A percentile compares a stretch with the other conserved stretches of the same genome.
Conservation (phyloP, 768 basidiomycete species). For the Pulveroboletus frians region DNA sequence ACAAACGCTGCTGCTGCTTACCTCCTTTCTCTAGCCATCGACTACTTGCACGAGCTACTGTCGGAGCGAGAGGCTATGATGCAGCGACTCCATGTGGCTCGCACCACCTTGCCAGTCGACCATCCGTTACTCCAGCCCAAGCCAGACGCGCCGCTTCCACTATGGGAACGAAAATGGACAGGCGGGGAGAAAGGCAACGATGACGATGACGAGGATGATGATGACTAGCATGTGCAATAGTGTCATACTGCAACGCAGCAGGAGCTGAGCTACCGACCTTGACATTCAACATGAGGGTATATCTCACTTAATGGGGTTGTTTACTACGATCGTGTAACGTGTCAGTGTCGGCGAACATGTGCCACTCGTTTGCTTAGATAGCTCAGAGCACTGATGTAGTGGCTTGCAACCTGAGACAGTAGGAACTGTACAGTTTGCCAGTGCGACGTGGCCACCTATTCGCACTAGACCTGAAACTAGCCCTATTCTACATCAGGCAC, state of each 20-base stretch:
- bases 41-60: slow-evolving; percentile 68
- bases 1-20: slow-evolving; percentile 2
- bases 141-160: slow-evolving; percentile 33
- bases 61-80: slow-evolving; percentile 53
- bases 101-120: slow-evolving; percentile 48
- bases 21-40: slow-evolving; percentile 58
- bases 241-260: neutral
- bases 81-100: slow-evolving; percentile 56
- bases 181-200: slow-evolving; percentile 57
- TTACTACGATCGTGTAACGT: slow-evolving; percentile 7
- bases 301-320: slow-evolving; percentile 24
- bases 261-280: neutral
- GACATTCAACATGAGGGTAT: slow-evolving; percentile 13
- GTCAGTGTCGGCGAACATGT: slow-evolving; percentile 1
- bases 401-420: neutral
- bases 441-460: neutral
- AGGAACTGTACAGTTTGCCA: neutral
- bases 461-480: neutral
- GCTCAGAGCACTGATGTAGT: slow-evolving; percentile 6
- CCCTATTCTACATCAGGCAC: neutral
- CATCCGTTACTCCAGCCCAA: slow-evolving; percentile 49
- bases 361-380: slow-evolving; percentile 17
- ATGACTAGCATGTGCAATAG: slow-evolving; percentile 27
- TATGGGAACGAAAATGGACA: slow-evolving; percentile 84
- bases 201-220: slow-evolving; percentile 45